Evolutionary conservation across 176 grass and related monocot species (phyloP).

Genomic region (Cymbopogon citratus): DNA sequence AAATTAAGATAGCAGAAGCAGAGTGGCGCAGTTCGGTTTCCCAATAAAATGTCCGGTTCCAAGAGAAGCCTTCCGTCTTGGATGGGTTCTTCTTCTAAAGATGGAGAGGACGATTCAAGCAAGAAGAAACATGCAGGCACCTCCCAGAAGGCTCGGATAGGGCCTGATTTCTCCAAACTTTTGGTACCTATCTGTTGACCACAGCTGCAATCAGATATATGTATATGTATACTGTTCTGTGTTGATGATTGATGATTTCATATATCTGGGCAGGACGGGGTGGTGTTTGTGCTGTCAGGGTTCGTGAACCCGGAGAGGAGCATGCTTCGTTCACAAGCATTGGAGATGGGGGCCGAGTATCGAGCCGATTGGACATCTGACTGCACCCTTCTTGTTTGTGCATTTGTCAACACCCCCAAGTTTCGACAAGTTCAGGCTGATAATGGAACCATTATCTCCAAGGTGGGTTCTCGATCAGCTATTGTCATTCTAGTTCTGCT

Average conservation of each 20-base stretch:
- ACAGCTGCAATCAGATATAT: not conserved
- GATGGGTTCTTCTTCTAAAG: conserved; percentile 46
- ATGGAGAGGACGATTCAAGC: conserved; percentile 26
- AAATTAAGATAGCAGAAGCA: not conserved
- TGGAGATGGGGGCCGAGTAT: conserved; percentile 88
- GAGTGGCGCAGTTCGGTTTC: not conserved
- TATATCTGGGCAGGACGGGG: conserved; percentile 54
- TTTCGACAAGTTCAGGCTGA: conserved; percentile 72
- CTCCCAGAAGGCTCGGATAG: conserved; percentile 17
- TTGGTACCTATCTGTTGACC: conserved; percentile 34
- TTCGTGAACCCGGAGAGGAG: conserved; percentile 88
- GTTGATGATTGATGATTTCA: not conserved
- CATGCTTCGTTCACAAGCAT: conserved; percentile 61
- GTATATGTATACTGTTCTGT: not conserved
- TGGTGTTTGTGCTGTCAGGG: conserved; percentile 70
- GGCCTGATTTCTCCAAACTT: conserved; percentile 55
- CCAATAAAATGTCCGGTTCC: conserved; percentile 9
- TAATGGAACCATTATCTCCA: conserved; percentile 78
- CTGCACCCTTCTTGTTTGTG: conserved; percentile 90
- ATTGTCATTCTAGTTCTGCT: not conserved
- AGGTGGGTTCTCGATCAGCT: conserved; percentile 48
- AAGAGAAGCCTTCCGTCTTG: conserved; percentile 66
- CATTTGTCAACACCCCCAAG: conserved; percentile 82
- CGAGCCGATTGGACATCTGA: conserved; percentile 71
- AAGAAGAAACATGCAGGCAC: conserved; percentile 52